These are phyloP conservation scores for Penicillium tannophilum DNA, from an alignment of 495 filamentous ascomycete genomes.

Conservation along the genomic window DNA sequence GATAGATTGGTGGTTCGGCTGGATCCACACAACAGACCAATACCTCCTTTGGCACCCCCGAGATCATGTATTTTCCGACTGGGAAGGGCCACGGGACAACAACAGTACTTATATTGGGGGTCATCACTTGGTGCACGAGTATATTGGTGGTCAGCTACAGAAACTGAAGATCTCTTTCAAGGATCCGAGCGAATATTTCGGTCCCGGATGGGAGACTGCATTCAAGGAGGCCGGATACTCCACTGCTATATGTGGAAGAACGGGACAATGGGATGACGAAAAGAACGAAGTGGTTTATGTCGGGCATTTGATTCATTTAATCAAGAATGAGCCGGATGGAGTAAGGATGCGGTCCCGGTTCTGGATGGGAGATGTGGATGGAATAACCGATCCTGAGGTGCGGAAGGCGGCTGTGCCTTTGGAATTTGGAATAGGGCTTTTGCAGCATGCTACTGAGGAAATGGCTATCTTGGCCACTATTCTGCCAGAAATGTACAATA, in stretches of 20 bases:
- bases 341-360: constrained; percentile 11
- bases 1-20: constrained; percentile 14
- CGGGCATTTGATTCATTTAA: constrained; percentile 12
- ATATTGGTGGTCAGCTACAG: constrained; percentile 2
- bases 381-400: background rate
- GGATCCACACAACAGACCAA: constrained; percentile 12
- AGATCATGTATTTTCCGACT: constrained; percentile 12
- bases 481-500: constrained; percentile 7
- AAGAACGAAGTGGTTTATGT: background rate
- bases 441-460: constrained; percentile 10
- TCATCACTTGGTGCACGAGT: constrained; percentile 11
- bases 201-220: constrained; percentile 2
- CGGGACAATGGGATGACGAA: constrained; percentile 4
- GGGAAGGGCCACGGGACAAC: constrained; percentile 8
- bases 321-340: constrained; percentile 8
- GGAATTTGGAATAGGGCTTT: constrained; percentile 4
- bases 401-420: background rate
- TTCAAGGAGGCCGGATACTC: constrained; percentile 4
- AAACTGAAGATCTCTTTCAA: constrained; percentile 11
- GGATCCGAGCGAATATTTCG: constrained; percentile 10
- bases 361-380: constrained; percentile 11
- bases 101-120: constrained; percentile 13
- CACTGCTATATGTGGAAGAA: constrained; percentile 8
- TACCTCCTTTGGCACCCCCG: constrained; percentile 12
- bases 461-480: constrained; percentile 13